Base-by-base conservation (phyloP, 2,329 filamentous ascomycete genomes). In the Stagonosporopsis tanaceti region DNA sequence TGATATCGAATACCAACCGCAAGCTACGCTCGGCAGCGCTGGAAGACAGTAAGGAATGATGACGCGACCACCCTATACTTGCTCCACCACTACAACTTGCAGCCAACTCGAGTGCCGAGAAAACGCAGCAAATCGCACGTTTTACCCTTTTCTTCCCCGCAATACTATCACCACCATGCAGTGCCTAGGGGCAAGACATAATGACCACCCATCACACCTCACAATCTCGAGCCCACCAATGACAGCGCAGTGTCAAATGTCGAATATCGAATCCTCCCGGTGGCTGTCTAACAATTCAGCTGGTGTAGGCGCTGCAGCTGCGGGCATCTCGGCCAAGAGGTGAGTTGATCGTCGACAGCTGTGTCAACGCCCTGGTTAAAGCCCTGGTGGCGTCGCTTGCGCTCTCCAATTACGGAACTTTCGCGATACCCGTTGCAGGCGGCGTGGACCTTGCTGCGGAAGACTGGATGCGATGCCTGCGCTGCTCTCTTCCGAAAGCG, bases 201-300 rank as follows among this genome's bases (percentile, higher is more conserved):
- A 5, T 20, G 25, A 11, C 14, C 3, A 24, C 30, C 7, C 40
- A 50, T 22, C 40, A 17, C 39, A 11, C 24, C 40, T 53, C 45
- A 40, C 27, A 50, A 58, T 53, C n/a, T 50, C 35, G 7, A 11
- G 11, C 28, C 42, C 17, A 22, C 47, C 53, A 51, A 51, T 57
- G 15, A 15, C 47, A 24, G 4, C 11, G 3, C 17, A 5, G n/a
- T 3, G 24, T 22, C 17, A 25, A 30, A 22, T 28, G 28, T 37
- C 28, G 6, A 25, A 32, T 22, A 14, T 17, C 17, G 9, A 32
- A 44, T 54, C 52, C 45, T 44, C 17, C 38, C 22, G n/a, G 27
- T 22, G 28, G 6, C n/a, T 30, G 35, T 9, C 35, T 39, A 22
- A 8, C 40, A 24, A 8, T 20, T 17, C 27, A 30, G 40, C 27